Conservation (phyloP, 345 rosid genomes). For the Arabidopsis suecica region DNA sequence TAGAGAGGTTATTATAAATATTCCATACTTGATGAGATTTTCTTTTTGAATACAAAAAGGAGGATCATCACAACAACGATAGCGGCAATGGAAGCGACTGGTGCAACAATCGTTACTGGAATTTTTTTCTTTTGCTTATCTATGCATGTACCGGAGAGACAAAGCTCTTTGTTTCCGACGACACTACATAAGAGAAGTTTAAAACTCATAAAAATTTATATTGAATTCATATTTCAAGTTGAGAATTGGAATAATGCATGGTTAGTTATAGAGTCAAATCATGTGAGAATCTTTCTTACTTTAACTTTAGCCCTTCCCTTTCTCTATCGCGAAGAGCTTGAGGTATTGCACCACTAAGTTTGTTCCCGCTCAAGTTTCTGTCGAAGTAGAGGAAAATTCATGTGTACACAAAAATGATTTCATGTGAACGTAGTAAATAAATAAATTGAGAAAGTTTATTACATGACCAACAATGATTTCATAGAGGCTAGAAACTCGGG, state of each 20-base stretch:
- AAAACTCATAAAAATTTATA: background rate
- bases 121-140: constrained; percentile 22
- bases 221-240: constrained; percentile 1
- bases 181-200: constrained; percentile 23
- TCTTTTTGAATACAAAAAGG: constrained; percentile 20
- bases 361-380: constrained; percentile 53
- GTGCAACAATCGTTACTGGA: constrained; percentile 39
- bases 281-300: constrained; percentile 21
- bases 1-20: background rate
- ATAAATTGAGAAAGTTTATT: constrained; percentile 30
- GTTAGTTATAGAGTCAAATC: background rate
- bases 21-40: constrained; percentile 27
- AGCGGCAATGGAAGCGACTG: constrained; percentile 29
- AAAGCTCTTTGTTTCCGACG: constrained; percentile 35
- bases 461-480: constrained; percentile 54
- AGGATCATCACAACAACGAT: constrained; percentile 18
- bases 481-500: constrained; percentile 56
- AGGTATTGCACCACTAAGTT: constrained; percentile 51
- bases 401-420: background rate
- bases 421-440: background rate
- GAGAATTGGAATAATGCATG: background rate
- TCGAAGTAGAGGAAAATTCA: background rate
- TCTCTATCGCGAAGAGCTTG: constrained; percentile 39
- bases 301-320: constrained; percentile 31
- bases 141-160: constrained; percentile 33